These are phyloP conservation scores for Exophiala xenobiotica DNA, from an alignment of 2,329 filamentous ascomycete species.

Conservation along the genomic window DNA sequence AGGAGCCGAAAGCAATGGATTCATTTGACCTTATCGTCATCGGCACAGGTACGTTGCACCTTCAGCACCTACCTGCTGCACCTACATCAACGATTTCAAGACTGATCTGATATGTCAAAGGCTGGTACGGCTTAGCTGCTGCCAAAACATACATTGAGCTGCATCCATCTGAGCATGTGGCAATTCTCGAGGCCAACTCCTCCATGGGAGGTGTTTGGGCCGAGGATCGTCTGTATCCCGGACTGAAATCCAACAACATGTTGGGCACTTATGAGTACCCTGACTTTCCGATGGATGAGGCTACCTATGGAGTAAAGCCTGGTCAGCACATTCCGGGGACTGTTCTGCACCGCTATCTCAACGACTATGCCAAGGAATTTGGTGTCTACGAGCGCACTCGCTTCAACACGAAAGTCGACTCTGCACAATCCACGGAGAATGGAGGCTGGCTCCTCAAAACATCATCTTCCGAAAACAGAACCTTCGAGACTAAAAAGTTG, in stretches of 20 bases:
- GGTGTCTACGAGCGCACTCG: conserved; percentile 50
- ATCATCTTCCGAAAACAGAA: conserved; percentile 7
- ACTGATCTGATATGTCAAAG: conserved; percentile 31
- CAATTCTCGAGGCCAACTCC: conserved; percentile 57
- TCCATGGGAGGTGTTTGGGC: conserved; percentile 71
- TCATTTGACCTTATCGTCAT: conserved; percentile 39
- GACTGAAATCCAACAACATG: conserved; percentile 72
- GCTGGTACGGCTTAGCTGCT: conserved; percentile 58
- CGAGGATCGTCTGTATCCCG: conserved; percentile 62
- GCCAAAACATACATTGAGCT: conserved; percentile 62
- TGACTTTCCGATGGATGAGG: conserved; percentile 67
- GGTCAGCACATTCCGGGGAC: conserved; percentile 61
- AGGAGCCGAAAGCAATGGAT: too few species aligned
- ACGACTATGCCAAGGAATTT: conserved; percentile 55
- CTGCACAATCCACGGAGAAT: conserved; percentile 44
- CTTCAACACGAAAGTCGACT: conserved; percentile 53
- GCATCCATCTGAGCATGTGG: conserved; percentile 57
- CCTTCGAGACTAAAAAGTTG: conserved; percentile 48
- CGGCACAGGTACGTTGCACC: conserved; percentile 50
- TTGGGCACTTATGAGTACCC: conserved; percentile 70
- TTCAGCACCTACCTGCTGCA: neutral
- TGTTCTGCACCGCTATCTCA: conserved; percentile 58
- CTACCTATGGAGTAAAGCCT: conserved; percentile 48
- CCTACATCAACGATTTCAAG: neutral
- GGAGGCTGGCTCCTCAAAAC: conserved; percentile 39